Conservation (phyloP, 371 early-diverging fungal species). For the Mortierella sp. region DNA sequence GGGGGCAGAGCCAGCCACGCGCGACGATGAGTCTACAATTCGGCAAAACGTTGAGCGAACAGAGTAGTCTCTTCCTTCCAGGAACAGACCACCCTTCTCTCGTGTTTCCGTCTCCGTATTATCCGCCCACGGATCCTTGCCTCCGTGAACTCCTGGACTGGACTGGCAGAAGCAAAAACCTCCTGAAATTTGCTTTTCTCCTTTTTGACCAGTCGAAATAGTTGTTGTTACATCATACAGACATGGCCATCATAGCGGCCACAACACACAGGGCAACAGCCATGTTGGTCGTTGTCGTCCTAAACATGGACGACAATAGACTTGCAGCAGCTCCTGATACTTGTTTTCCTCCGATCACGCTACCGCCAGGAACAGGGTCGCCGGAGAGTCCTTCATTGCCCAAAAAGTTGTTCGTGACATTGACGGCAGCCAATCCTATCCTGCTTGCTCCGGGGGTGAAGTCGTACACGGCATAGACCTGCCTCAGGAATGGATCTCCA, state of each 20-base stretch:
- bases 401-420: slow-evolving; percentile 16
- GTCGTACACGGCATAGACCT: slow-evolving; percentile 48
- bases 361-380: slow-evolving; percentile 33
- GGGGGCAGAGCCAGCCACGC: too few relatives aligned
- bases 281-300: neutral
- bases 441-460: slow-evolving; percentile 44
- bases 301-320: neutral
- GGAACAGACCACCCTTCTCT: too few relatives aligned
- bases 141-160: neutral
- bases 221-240: neutral
- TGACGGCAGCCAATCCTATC: slow-evolving; percentile 43
- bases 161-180: too few relatives aligned
- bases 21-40: too few relatives aligned
- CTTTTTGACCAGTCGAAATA: too few relatives aligned
- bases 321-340: neutral
- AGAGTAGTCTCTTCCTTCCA: too few relatives aligned
- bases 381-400: slow-evolving; percentile 48
- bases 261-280: neutral
- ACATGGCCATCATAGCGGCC: neutral
- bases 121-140: neutral
- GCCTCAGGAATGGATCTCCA: slow-evolving; percentile 48
- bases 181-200: too few relatives aligned
- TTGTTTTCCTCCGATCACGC: slow-evolving; percentile 4
- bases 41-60: too few relatives aligned
- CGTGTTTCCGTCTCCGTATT: neutral